Evolutionary conservation across 2,329 filamentous ascomycete species (phyloP).

Genomic region (Aspergillus quadricinctus): DNA sequence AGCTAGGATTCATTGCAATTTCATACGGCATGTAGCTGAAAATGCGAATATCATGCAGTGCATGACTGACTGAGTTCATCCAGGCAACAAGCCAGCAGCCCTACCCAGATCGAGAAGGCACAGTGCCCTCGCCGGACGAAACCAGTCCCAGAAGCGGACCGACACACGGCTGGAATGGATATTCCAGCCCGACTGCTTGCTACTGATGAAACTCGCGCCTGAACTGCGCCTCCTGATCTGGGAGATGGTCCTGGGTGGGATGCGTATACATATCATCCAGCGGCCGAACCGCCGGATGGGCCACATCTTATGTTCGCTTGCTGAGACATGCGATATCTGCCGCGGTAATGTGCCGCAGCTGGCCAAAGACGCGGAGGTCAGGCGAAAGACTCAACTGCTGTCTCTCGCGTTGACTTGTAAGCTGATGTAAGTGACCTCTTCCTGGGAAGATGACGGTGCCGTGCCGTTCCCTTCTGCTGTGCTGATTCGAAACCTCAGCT

Average conservation of each 20-base stretch:
- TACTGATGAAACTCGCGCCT: slow-evolving; percentile 30
- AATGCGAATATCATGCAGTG: background rate
- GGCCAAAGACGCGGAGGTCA: slow-evolving; percentile 16
- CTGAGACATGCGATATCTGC: slow-evolving; percentile 31
- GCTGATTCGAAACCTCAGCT: slow-evolving; percentile 19
- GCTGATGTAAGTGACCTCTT: slow-evolving; percentile 27
- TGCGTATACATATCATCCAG: slow-evolving; percentile 35
- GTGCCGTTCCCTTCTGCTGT: background rate
- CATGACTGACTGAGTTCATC: slow-evolving; percentile 1
- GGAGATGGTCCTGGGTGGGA: slow-evolving; percentile 29
- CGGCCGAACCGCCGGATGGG: slow-evolving; percentile 27
- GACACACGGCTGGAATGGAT: slow-evolving; percentile 10
- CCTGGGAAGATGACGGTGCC: background rate
- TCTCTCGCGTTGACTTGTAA: slow-evolving; percentile 30
- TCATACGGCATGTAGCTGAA: background rate
- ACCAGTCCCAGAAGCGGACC: slow-evolving; percentile 5
- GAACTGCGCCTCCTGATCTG: slow-evolving; percentile 37
- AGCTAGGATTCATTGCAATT: background rate
- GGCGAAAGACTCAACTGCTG: slow-evolving; percentile 15
- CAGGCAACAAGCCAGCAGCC: slow-evolving; percentile 29
- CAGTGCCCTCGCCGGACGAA: slow-evolving; percentile 6
- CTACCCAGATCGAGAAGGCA: slow-evolving; percentile 14
- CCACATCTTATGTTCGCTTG: slow-evolving; percentile 27
- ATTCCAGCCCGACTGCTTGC: slow-evolving; percentile 22
- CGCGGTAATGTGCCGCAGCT: slow-evolving; percentile 27